Percentiles rank a stretch among this genome's conserved stretches.
Evolutionary conservation across 495 filamentous ascomycete genomes (phyloP).

Genomic region (Daldinia bambusicola): DNA sequence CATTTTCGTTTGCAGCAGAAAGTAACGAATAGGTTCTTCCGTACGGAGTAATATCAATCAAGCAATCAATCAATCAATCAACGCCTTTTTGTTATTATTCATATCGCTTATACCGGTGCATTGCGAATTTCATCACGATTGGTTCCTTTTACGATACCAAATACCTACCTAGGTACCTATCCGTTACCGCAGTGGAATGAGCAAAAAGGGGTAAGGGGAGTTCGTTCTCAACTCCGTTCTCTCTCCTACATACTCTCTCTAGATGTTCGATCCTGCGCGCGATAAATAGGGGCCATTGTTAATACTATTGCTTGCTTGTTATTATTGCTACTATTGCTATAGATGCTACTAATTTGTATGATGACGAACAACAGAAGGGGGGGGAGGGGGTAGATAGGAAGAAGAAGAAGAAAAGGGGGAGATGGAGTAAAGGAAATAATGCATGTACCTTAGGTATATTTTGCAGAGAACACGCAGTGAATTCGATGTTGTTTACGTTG

Average conservation of each 20-base stretch:
- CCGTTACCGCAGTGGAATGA: not conserved
- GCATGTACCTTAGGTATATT: no score
- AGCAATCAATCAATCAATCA: no score
- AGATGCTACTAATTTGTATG: not conserved
- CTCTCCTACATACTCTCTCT: not conserved
- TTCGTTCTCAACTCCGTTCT: not conserved
- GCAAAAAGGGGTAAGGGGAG: not conserved
- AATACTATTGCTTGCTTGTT: not conserved
- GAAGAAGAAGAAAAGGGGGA: not conserved
- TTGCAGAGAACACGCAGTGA: no score
- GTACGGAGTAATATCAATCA: not conserved
- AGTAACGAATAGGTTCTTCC: not conserved
- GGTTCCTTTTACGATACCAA: not conserved
- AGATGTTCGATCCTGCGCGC: not conserved
- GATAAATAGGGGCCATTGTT: not conserved
- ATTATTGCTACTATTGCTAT: not conserved
- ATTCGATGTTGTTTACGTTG: no score
- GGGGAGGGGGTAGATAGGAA: not conserved
- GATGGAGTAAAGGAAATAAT: no score
- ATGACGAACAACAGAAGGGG: not conserved
- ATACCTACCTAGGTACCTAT: not conserved
- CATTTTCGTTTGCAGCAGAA: not conserved
- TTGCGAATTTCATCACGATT: slow-evolving; percentile 19
- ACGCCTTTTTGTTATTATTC: not conserved
- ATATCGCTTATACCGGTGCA: not conserved